phyloP scores from a whole-genome alignment of 805 yeast species.

The Candida andamanensis region DNA sequence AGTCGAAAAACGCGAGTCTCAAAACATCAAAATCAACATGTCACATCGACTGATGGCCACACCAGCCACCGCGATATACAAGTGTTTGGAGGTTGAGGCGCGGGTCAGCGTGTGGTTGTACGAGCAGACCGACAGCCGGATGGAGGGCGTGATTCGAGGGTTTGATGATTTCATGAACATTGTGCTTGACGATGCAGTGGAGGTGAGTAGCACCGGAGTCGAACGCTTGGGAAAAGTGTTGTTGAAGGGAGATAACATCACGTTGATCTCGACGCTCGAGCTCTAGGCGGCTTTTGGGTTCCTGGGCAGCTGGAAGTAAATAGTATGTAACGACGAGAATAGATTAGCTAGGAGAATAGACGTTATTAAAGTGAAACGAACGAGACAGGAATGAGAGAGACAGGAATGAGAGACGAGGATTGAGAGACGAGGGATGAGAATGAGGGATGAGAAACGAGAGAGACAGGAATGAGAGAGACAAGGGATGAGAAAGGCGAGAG shows the following conservation, averaged over 20 bases:
- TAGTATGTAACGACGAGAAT: too few relatives aligned
- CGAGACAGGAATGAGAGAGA: too few relatives aligned
- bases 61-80: constrained; percentile 88
- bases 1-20: too few relatives aligned
- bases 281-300: constrained; percentile 14
- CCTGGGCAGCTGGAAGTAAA: too few relatives aligned
- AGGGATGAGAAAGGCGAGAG: too few relatives aligned
- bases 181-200: constrained; percentile 56
- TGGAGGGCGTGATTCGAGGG: constrained; percentile 83
- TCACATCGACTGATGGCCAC: constrained; percentile 50
- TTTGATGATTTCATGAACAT: constrained; percentile 97
- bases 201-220: constrained; percentile 49
- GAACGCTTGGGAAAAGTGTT: constrained; percentile 68
- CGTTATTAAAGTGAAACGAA: too few relatives aligned
- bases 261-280: constrained; percentile 52
- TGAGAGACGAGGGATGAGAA: too few relatives aligned
- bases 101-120: constrained; percentile 82
- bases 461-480: too few relatives aligned
- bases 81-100: constrained; percentile 76
- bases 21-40: constrained; percentile 3
- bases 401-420: too few relatives aligned
- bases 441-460: too few relatives aligned
- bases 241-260: constrained; percentile 91
- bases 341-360: too few relatives aligned
- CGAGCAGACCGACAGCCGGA: constrained; percentile 72